phyloP scores from a whole-genome alignment of 2,329 filamentous ascomycete species.

The Ceratocystis eucalypticola region DNA sequence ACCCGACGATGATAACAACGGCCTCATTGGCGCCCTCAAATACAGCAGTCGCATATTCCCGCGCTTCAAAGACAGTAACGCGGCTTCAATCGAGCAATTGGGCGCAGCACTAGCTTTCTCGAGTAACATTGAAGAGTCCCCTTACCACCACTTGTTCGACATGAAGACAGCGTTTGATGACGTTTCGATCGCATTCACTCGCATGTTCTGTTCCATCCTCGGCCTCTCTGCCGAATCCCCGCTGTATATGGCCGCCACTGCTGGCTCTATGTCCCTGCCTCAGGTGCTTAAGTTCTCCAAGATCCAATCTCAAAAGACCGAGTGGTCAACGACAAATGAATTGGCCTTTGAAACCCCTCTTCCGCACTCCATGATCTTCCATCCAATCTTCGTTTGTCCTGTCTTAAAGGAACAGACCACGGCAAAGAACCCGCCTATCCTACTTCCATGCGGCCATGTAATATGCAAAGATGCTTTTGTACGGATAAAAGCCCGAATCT shows the following conservation, averaged over 20 bases:
- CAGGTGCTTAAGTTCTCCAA: slow-evolving; percentile 76
- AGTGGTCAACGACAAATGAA: slow-evolving; percentile 88
- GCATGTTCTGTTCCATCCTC: slow-evolving; percentile 86
- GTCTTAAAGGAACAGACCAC: slow-evolving; percentile 95
- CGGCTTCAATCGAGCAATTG: slow-evolving; percentile 67
- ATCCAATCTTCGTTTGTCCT: slow-evolving; percentile 94
- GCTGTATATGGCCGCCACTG: slow-evolving; percentile 82
- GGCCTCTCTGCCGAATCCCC: slow-evolving; percentile 84
- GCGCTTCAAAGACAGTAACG: slow-evolving; percentile 60
- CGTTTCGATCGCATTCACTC: slow-evolving; percentile 73
- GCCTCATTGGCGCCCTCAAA: slow-evolving; percentile 50
- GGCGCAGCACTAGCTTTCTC: slow-evolving; percentile 68
- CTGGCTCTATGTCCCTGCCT: slow-evolving; percentile 81
- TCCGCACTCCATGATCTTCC: slow-evolving; percentile 55
- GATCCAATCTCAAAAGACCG: slow-evolving; percentile 80
- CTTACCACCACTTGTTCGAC: slow-evolving; percentile 67
- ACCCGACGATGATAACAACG: slow-evolving; percentile 40
- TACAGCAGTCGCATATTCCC: slow-evolving; percentile 67
- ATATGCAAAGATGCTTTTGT: slow-evolving; percentile 74
- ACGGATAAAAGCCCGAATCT: slow-evolving; percentile 59
- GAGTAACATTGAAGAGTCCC: slow-evolving; percentile 59
- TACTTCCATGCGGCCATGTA: slow-evolving; percentile 91
- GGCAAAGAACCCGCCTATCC: slow-evolving; percentile 86
- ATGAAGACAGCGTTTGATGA: slow-evolving; percentile 67
- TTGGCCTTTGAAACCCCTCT: slow-evolving; percentile 63